phyloP scores from a whole-genome alignment of 306 rosid genomes.

The Vigna mungo region DNA sequence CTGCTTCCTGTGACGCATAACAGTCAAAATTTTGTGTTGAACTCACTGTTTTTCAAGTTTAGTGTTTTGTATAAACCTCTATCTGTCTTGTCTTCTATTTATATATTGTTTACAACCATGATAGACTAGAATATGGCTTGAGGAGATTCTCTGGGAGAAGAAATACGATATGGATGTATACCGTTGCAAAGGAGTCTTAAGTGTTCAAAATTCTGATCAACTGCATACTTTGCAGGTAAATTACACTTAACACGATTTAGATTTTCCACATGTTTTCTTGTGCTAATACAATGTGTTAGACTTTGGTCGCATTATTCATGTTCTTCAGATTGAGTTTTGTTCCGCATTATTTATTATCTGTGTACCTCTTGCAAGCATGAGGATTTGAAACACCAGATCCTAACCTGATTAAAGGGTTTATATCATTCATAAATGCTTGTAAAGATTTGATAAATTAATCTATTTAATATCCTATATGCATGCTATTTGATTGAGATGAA shows the following conservation, averaged over 20 bases:
- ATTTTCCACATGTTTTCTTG: conserved; percentile 19
- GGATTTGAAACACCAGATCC: conserved; percentile 3
- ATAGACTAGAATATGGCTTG: conserved; percentile 85
- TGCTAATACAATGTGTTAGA: background rate
- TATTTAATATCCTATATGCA: background rate
- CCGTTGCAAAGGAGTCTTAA: conserved; percentile 90
- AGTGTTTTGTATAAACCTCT: conserved; percentile 22
- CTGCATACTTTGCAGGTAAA: conserved; percentile 91
- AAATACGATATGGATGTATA: conserved; percentile 88
- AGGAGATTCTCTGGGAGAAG: conserved; percentile 98
- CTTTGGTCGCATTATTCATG: conserved; percentile 5
- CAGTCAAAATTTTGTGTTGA: conserved; percentile 15
- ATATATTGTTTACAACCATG: conserved; percentile 26
- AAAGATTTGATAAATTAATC: background rate
- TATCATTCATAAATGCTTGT: background rate
- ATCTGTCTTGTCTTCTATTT: conserved; percentile 24
- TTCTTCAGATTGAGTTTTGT: conserved; percentile 7
- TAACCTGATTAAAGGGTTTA: background rate
- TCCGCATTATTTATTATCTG: background rate
- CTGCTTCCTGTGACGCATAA: background rate
- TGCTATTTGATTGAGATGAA: background rate
- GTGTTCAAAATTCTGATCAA: conserved; percentile 67
- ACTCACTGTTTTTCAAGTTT: conserved; percentile 21
- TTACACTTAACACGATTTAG: background rate
- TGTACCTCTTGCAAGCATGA: conserved; percentile 17